Base-by-base conservation (phyloP, 768 basidiomycete genomes). In the Scleroderma bovista region DNA sequence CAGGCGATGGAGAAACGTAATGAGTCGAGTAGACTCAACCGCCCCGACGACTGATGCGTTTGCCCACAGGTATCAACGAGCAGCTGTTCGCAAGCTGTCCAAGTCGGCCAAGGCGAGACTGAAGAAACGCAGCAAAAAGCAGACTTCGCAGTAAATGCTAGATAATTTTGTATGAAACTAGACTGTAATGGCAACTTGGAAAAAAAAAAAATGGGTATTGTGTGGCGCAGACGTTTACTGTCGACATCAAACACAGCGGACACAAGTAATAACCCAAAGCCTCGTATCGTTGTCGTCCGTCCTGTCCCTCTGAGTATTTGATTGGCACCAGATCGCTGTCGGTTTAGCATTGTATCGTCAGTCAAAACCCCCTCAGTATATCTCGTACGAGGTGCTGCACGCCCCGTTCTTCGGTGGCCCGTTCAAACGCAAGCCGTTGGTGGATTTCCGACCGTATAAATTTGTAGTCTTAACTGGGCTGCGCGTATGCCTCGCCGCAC, bases 401-500 rank as follows among this genome's bases (percentile, higher is more conserved):
- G 39, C 17, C 38, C n/a, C 22, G 20, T 5, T 6, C 44, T 19
- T n/a, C 31, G 17, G 22, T 13, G 31, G 20, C 44, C 23, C 29
- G n/a, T 39, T 54, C 50, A 43, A 23, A 45, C 56, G 48, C 43
- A 60, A 42, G 50, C 57, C 53, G 54, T 64, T 60, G 57, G 60
- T 57, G 61, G 57, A 67, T 67, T 62, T 68, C 68, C 67, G 65
- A 69, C 65, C 63, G 58, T 67, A 62, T 68, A 68, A 45, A 22
- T 45, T 45, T 69, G 66, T 62, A 56, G 57, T 58, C 58, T 60
- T 54, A 50, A 49, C 61, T 61, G 59, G 63, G 66, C 66, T 68
- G 68, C 64, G 64, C 59, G 46, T 59, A 83, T 83, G 81, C 78
- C 81, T 69, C 80, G 78, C 66, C 80, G 79, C 65, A 66, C 73